These are phyloP conservation scores for Schizonepeta tenuifolia DNA, from an alignment of 257 asterid genomes.

Conservation along the genomic window DNA sequence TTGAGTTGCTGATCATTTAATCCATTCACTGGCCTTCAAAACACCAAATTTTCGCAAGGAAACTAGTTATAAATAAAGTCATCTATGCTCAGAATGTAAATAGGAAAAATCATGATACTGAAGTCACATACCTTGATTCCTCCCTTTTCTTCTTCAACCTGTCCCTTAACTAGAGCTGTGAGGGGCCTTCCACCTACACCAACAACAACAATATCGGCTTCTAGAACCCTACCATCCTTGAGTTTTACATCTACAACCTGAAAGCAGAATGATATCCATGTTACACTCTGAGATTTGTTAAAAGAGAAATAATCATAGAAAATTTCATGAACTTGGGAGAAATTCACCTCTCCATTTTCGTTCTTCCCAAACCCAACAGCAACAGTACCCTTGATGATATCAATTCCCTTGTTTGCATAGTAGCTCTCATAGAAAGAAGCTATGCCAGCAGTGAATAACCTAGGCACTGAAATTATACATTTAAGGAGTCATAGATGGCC, in stretches of 20 bases:
- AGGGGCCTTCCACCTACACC: constrained; percentile 95
- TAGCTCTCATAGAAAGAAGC: constrained; percentile 93
- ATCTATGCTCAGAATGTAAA: background rate
- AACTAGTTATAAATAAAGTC: constrained; percentile 12
- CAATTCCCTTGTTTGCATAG: constrained; percentile 79
- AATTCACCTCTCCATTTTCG: constrained; percentile 70
- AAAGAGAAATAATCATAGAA: constrained; percentile 14
- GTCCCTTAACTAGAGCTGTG: constrained; percentile 73
- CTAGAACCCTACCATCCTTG: constrained; percentile 91
- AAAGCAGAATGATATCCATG: constrained; percentile 24
- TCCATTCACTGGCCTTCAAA: background rate
- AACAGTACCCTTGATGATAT: constrained; percentile 91
- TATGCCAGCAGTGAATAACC: constrained; percentile 84
- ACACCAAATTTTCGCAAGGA: background rate
- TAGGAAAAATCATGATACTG: constrained; percentile 5
- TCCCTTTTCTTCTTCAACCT: constrained; percentile 91
- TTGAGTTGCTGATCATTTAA: constrained; percentile 9
- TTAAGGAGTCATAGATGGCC: constrained; percentile 26
- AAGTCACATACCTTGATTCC: constrained; percentile 79
- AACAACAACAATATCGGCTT: constrained; percentile 92
- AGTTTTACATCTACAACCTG: constrained; percentile 87
- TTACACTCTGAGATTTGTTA: constrained; percentile 13
- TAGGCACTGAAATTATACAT: constrained; percentile 71
- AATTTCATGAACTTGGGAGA: constrained; percentile 1
- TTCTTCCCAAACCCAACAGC: constrained; percentile 87